Evolutionary conservation across 495 filamentous ascomycete genomes (phyloP).

Genomic region (Penicillium antarcticum): DNA sequence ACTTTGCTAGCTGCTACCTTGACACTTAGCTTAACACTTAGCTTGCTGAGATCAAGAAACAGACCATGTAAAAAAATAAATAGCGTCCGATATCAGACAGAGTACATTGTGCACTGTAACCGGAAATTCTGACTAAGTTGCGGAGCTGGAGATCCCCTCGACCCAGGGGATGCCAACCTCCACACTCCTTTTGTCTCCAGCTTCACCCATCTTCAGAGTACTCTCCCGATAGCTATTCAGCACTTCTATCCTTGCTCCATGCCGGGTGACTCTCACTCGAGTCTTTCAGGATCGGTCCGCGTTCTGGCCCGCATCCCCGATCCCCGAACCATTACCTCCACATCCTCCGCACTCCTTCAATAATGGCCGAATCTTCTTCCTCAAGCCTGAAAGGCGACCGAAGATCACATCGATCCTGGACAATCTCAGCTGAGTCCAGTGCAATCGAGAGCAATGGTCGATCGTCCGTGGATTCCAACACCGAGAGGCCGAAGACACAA

Average conservation of each 20-base stretch:
- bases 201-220: too few relatives aligned
- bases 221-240: too few relatives aligned
- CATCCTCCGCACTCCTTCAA: constrained; percentile 6
- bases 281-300: background rate
- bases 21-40: too few relatives aligned
- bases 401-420: constrained; percentile 32
- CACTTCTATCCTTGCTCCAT: background rate
- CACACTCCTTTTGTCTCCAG: too few relatives aligned
- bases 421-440: constrained; percentile 32
- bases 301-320: background rate
- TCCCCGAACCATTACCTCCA: constrained; percentile 1
- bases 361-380: constrained; percentile 31
- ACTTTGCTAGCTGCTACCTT: background rate
- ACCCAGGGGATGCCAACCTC: too few relatives aligned
- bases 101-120: too few relatives aligned
- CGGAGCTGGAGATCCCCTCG: too few relatives aligned
- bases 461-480: constrained; percentile 41
- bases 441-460: constrained; percentile 38
- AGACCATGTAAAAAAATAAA: too few relatives aligned
- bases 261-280: background rate
- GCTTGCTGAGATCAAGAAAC: too few relatives aligned
- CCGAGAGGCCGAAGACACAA: constrained; percentile 43
- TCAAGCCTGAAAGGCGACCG: constrained; percentile 24
- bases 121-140: too few relatives aligned
- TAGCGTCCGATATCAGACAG: too few relatives aligned